Percentiles rank a stretch among this genome's conserved stretches.
Evolutionary conservation across 176 grass and related monocot genomes (phyloP).

Genomic region (Raddia distichophylla): DNA sequence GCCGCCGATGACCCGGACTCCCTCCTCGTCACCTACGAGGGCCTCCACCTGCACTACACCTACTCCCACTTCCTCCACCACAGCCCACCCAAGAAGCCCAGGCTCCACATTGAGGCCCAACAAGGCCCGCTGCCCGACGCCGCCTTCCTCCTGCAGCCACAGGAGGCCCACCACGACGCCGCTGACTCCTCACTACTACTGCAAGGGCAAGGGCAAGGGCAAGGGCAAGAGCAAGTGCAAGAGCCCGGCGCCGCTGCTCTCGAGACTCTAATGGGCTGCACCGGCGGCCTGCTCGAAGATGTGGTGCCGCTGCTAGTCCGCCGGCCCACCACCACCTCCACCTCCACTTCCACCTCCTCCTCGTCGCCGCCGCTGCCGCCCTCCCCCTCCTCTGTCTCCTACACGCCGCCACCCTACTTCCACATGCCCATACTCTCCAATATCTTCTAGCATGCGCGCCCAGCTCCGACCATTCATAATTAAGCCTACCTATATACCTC

Average conservation of each 20-base stretch:
- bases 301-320: slow-evolving; percentile 75
- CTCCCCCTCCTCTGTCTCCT: slow-evolving; percentile 52
- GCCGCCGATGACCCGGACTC: slow-evolving; percentile 73
- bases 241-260: neutral
- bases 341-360: slow-evolving; percentile 8
- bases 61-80: slow-evolving; percentile 63
- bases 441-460: slow-evolving; percentile 48
- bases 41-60: slow-evolving; percentile 93
- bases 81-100: slow-evolving; percentile 55
- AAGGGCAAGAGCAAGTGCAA: neutral
- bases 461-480: no score
- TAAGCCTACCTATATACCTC: neutral
- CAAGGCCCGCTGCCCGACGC: neutral
- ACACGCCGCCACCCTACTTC: slow-evolving; percentile 56
- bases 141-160: no score
- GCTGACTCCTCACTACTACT: no score
- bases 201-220: neutral
- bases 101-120: slow-evolving; percentile 11
- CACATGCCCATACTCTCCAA: slow-evolving; percentile 69
- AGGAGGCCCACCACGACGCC: no score
- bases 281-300: slow-evolving; percentile 66
- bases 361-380: slow-evolving; percentile 34
- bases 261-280: neutral
- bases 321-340: slow-evolving; percentile 41
- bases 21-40: slow-evolving; percentile 79